Evolutionary conservation across 2,329 filamentous ascomycete species (phyloP).

Genomic region (Fusarium lateritium): DNA sequence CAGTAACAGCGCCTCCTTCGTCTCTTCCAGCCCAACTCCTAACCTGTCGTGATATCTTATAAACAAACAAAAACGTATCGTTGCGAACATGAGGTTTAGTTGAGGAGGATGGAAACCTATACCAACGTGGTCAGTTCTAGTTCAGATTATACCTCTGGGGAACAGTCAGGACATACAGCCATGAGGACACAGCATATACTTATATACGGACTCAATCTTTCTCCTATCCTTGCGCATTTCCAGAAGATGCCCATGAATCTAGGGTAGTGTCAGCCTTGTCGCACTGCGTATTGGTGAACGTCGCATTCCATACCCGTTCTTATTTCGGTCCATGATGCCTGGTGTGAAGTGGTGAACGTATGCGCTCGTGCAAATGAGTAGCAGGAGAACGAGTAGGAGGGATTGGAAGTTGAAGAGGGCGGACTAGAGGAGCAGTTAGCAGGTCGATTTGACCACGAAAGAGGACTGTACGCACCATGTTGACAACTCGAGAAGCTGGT

Average conservation of each 20-base stretch:
- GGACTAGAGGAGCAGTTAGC: conserved; percentile 69
- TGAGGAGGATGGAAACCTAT: conserved; percentile 56
- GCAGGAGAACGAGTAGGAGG: conserved; percentile 91
- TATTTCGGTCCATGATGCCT: conserved; percentile 91
- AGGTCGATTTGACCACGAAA: neutral
- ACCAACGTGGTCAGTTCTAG: conserved; percentile 6
- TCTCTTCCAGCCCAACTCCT: conserved; percentile 37
- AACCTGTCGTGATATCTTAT: conserved; percentile 42
- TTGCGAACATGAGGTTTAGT: conserved; percentile 50
- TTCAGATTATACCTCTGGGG: neutral
- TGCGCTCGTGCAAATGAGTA: conserved; percentile 95
- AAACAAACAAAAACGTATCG: conserved; percentile 34
- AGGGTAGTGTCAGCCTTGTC: conserved; percentile 33
- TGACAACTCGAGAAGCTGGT: conserved; percentile 19
- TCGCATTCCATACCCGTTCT: conserved; percentile 78
- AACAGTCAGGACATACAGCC: conserved; percentile 74
- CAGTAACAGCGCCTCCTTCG: conserved; percentile 21
- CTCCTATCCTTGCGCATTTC: conserved; percentile 94
- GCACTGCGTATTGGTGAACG: neutral
- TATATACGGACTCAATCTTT: conserved; percentile 94
- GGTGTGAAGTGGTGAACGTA: conserved; percentile 94
- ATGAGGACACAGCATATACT: conserved; percentile 94
- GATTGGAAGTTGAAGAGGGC: conserved; percentile 99
- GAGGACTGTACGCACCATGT: conserved; percentile 47
- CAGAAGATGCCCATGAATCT: conserved; percentile 91